A percentile compares a stretch with the other conserved stretches of the same genome.
These are phyloP conservation scores for Trypanosoma congolense DNA, from an alignment of 208 protist species.

Conservation along the genomic window DNA sequence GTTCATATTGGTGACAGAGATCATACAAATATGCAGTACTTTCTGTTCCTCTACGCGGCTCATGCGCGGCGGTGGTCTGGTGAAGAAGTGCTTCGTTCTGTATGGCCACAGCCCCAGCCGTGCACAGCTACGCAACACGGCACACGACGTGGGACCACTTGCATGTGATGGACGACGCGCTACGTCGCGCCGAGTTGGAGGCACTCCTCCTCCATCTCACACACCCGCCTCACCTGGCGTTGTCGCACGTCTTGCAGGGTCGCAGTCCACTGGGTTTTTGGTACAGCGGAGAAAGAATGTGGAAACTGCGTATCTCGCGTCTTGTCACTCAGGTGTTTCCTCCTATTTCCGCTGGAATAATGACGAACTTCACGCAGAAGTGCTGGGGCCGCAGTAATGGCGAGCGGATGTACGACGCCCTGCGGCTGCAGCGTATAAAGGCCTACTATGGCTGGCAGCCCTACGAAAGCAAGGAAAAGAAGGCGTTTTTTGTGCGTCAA, in stretches of 20 bases:
- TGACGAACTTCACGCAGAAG: slow-evolving; percentile 91
- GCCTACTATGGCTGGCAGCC: slow-evolving; percentile 65
- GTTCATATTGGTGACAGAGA: slow-evolving; percentile 73
- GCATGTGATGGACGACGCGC: slow-evolving; percentile 70
- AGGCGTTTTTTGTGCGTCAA: slow-evolving; percentile 81
- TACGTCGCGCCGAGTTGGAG: slow-evolving; percentile 73
- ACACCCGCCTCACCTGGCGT: slow-evolving; percentile 61
- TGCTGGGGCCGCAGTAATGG: slow-evolving; percentile 84
- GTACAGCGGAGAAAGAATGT: slow-evolving; percentile 82
- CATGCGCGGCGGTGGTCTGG: slow-evolving; percentile 15
- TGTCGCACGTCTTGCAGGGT: slow-evolving; percentile 76
- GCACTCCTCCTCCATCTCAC: slow-evolving; percentile 58
- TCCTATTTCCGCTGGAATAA: slow-evolving; percentile 66
- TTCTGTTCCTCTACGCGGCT: slow-evolving; percentile 71
- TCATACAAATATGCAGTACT: slow-evolving; percentile 79
- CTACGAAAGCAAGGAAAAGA: slow-evolving; percentile 78
- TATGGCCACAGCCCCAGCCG: slow-evolving; percentile 22
- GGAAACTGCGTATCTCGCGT: slow-evolving; percentile 66
- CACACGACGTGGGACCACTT: slow-evolving; percentile 55
- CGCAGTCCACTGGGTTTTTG: slow-evolving; percentile 54
- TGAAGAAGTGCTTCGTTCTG: slow-evolving; percentile 22
- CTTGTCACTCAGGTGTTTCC: slow-evolving; percentile 71
- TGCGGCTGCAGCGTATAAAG: slow-evolving; percentile 73
- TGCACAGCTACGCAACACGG: slow-evolving; percentile 54
- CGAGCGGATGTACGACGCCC: slow-evolving; percentile 82